Percentiles rank a stretch among this genome's conserved stretches.
These are phyloP conservation scores for Sungouiozyma ichnusensis DNA, from an alignment of 805 yeast genomes.

Conservation along the genomic window DNA sequence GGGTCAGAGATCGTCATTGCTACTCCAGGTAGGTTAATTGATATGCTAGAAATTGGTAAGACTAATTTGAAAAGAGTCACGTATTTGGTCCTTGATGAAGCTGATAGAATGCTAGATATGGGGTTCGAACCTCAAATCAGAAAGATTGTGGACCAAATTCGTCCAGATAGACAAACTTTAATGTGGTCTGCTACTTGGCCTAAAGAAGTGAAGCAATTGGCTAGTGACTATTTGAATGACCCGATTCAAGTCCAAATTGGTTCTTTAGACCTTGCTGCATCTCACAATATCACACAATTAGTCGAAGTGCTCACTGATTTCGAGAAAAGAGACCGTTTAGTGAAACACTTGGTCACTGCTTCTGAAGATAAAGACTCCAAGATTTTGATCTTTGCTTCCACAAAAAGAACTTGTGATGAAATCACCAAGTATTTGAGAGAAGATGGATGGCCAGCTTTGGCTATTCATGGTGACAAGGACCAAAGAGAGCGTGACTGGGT, in stretches of 20 bases:
- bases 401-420: conserved; percentile 96
- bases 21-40: conserved; percentile 97
- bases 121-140: conserved; percentile 99
- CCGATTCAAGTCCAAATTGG: conserved; percentile 96
- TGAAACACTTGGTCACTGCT: conserved; percentile 74
- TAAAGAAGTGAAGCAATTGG: conserved; percentile 88
- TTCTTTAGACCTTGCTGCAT: conserved; percentile 90
- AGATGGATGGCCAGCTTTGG: conserved; percentile 98
- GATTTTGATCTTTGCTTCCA: conserved; percentile 84
- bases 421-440: conserved; percentile 82
- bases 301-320: conserved; percentile 86
- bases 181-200: conserved; percentile 99
- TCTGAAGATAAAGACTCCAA: conserved; percentile 63
- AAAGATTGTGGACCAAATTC: conserved; percentile 93
- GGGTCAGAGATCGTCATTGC: conserved; percentile 96
- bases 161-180: conserved; percentile 98
- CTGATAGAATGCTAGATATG: conserved; percentile 99
- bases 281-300: conserved; percentile 88
- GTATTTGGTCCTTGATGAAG: conserved; percentile 94
- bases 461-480: conserved; percentile 97
- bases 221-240: conserved; percentile 82
- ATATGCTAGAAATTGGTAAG: conserved; percentile 90
- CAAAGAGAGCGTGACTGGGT: conserved; percentile 99
- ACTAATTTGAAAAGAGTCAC: conserved; percentile 95
- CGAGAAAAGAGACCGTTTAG: conserved; percentile 87